Evolutionary conservation across 441 rosid species (phyloP), one percentile per base, ranked within the genome.

Genomic region (Brassica hybrid): DNA sequence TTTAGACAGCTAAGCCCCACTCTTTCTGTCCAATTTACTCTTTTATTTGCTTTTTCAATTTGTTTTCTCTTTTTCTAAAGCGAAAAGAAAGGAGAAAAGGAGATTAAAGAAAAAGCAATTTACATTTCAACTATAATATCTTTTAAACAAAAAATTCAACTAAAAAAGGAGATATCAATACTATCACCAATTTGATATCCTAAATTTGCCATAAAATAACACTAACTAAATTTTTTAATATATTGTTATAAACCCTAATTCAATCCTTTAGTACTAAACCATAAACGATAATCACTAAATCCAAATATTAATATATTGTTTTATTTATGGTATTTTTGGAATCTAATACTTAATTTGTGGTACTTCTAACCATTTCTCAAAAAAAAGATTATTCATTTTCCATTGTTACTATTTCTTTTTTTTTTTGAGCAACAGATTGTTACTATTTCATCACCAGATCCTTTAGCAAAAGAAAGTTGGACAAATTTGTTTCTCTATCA

Each of bases 1-100:
- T 76, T 62, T 65, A 70, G 77, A 87, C 83, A 80, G 82, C 72
- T 78, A 82, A 73, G 73, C 84, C 78, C 84, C 82, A 88, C 89
- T 54, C 76, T 72, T 54, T 56, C 61, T 56, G 9, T 56, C 25
- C 61, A 18, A 56, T 18, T 56, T 9, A 18, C 61, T 18, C 25
- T 56, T 56, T 56, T 72, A 19, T 43, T 64, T 71, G 54, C 72
- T 30, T 71, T 71, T 56, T 27, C 65, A 57, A 60, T 67, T 16
- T 76, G 71, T 13, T 17, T 56, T 61, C 64, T 19, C 41, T 52
- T 54, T 71, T 76, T 64, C n/a, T 11, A 56, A 27, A 68, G 72
- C 60, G 16, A 19, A 71, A 72, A 48, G 56, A 68, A 43, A 14
- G 52, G 52, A 45, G 52, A 45, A 45, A 45, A 36, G 43, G 9